A percentile compares a stretch with the other conserved stretches of the same genome.
Evolutionary conservation across 345 rosid genomes (phyloP).

Genomic region (Populus ilicifolia): DNA sequence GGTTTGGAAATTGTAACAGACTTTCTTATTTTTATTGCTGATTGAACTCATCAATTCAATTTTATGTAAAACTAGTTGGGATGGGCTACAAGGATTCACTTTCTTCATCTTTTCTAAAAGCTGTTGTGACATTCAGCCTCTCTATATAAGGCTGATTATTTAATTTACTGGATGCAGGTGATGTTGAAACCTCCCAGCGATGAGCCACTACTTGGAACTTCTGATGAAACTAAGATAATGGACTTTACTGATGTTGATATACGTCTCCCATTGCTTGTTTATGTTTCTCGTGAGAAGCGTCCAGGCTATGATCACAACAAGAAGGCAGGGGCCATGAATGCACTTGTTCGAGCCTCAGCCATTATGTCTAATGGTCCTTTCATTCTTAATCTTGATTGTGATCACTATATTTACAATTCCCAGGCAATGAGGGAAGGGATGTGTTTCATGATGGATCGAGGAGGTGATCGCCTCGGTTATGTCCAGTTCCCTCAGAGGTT

Average conservation of each 20-base stretch:
- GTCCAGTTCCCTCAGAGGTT: constrained; percentile 98
- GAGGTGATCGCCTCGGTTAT: constrained; percentile 89
- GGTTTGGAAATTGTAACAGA: not conserved
- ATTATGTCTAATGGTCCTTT: constrained; percentile 97
- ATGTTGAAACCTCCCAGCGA: constrained; percentile 98
- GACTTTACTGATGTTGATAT: constrained; percentile 85
- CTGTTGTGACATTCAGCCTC: not conserved
- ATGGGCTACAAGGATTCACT: not conserved
- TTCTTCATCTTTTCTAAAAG: not conserved
- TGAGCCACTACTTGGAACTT: constrained; percentile 67
- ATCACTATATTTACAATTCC: constrained; percentile 95
- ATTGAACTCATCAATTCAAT: not conserved
- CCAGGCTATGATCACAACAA: constrained; percentile 98
- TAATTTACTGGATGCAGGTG: constrained; percentile 48
- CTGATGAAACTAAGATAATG: constrained; percentile 56
- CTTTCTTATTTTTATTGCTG: not conserved
- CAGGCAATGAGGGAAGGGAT: constrained; percentile 94
- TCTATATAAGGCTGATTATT: not conserved
- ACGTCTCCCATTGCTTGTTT: constrained; percentile 94
- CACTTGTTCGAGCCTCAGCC: constrained; percentile 94
- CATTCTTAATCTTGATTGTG: constrained; percentile 96
- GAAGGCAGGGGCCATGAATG: constrained; percentile 99
- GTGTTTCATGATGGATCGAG: constrained; percentile 99
- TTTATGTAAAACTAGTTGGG: not conserved
- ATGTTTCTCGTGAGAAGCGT: constrained; percentile 97